Percentiles rank a stretch among this genome's conserved stretches.
phyloP scores from a whole-genome alignment of 306 rosid genomes.

The Psophocarpus tetragonolobus region DNA sequence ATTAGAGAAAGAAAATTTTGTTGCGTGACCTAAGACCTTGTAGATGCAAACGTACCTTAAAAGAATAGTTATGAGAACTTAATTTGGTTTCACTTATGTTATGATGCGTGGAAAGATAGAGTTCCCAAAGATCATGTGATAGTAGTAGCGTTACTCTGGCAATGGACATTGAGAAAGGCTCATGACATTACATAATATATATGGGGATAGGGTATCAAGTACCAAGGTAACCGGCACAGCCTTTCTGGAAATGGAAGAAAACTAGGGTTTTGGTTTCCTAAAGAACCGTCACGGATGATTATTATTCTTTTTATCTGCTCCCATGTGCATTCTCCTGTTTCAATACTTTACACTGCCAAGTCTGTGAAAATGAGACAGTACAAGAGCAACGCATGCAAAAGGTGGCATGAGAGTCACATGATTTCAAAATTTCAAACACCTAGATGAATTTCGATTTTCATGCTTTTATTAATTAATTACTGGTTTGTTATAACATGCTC shows the following conservation, averaged over 20 bases:
- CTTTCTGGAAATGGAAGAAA: constrained; percentile 27
- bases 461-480: no score
- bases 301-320: background rate
- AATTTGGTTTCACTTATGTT: no score
- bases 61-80: no score
- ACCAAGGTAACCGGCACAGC: constrained; percentile 30
- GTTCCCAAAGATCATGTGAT: background rate
- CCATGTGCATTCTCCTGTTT: constrained; percentile 14
- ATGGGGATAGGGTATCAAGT: constrained; percentile 12
- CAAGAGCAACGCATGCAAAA: constrained; percentile 30
- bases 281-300: constrained; percentile 27
- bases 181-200: background rate
- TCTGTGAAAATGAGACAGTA: constrained; percentile 36
- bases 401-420: constrained; percentile 23
- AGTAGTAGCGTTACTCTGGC: background rate
- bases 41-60: no score
- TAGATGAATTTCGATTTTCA: no score
- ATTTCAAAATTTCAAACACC: no score
- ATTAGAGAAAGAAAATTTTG: no score
- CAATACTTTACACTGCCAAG: constrained; percentile 8
- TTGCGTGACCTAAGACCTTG: no score
- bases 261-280: constrained; percentile 1
- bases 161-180: constrained; percentile 1
- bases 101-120: background rate
- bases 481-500: no score